Evolutionary conservation across 2,329 filamentous ascomycete species (phyloP).

Genomic region (Coniosporium tulheliwenetii): DNA sequence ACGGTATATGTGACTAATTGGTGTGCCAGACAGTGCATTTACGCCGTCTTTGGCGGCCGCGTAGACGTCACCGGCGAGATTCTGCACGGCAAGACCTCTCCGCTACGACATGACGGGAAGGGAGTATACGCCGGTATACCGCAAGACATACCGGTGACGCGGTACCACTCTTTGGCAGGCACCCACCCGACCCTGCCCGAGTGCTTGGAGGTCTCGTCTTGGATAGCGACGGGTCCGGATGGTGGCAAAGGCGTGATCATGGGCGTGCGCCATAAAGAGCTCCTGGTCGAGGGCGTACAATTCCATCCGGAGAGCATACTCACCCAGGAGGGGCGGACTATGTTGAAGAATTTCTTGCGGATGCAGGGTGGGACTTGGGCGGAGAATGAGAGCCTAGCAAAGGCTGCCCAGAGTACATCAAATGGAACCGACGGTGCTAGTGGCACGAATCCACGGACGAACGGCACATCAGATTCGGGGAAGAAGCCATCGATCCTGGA

Average conservation of each 20-base stretch:
- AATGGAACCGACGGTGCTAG: constrained; percentile 13
- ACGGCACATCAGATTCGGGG: constrained; percentile 12
- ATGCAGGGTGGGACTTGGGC: constrained; percentile 87
- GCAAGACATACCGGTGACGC: constrained; percentile 72
- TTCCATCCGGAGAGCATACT: constrained; percentile 97
- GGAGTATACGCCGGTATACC: constrained; percentile 79
- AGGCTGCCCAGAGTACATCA: constrained; percentile 15
- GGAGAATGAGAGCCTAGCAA: constrained; percentile 47
- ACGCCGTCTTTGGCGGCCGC: constrained; percentile 79
- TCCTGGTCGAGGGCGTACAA: constrained; percentile 86
- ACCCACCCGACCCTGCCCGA: constrained; percentile 76
- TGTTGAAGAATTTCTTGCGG: constrained; percentile 83
- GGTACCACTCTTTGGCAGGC: constrained; percentile 92
- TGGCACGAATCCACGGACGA: constrained; percentile 13
- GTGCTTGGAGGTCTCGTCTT: constrained; percentile 79
- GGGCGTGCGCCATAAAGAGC: constrained; percentile 87
- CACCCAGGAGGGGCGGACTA: constrained; percentile 70
- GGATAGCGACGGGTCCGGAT: constrained; percentile 62
- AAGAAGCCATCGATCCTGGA: constrained; percentile 80
- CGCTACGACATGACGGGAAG: constrained; percentile 73
- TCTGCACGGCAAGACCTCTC: constrained; percentile 91
- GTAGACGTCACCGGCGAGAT: constrained; percentile 93
- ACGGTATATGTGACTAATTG: neutral
- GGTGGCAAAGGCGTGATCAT: constrained; percentile 80
- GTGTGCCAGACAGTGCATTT: constrained; percentile 67